Base-by-base conservation (phyloP, 805 yeast species). In the Lachancea thermotolerans region DNA sequence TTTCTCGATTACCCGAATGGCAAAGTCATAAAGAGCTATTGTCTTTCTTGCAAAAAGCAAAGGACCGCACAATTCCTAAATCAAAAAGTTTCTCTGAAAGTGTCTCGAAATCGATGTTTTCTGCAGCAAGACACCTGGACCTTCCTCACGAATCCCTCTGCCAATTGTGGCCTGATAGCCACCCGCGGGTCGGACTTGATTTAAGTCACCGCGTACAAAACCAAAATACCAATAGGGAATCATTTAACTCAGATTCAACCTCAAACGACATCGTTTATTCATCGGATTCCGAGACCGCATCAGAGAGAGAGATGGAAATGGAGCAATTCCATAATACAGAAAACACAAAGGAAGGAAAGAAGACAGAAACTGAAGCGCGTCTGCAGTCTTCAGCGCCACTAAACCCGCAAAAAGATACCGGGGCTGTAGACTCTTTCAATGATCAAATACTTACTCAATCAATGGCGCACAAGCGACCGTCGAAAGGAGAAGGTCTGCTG, bases 11-110 rank as follows among this genome's bases (percentile, higher is more conserved):
- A 1, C 55, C 57, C 0, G 35, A 55, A 2, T 77, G 82, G 82
- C 65, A 65, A 14, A 75, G 71, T 14, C 60, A 68, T 8, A 64
- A 60, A 0, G 74, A 71, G 16, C 59, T 71, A 32, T 42, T 60
- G 11, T 47, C 55, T 2, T 47, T 70, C 45, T 65, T 72, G 17
- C 52, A 62, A 1, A 65, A 62, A 32, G 59, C 58, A 8, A 60
- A 57, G 35, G 45, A 46, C 2, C 37, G 57, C n/a, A 17, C 45
- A 41, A 12, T 14, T 14, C 12, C 12, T 11, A 21, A 21, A 21
- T 21, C 25, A 21, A 7, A 21, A 21, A 21, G 25, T 21, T 21
- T 21, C 25, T 21, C 15, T 2, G n/a, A 18, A 18, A 17, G 21
- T 15, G 6, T 21, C 7, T n/a, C 29, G 15, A 39, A n/a, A 8